Base-by-base conservation (phyloP, 148 eudicot genomes). In the Vaccinium corymbosum region DNA sequence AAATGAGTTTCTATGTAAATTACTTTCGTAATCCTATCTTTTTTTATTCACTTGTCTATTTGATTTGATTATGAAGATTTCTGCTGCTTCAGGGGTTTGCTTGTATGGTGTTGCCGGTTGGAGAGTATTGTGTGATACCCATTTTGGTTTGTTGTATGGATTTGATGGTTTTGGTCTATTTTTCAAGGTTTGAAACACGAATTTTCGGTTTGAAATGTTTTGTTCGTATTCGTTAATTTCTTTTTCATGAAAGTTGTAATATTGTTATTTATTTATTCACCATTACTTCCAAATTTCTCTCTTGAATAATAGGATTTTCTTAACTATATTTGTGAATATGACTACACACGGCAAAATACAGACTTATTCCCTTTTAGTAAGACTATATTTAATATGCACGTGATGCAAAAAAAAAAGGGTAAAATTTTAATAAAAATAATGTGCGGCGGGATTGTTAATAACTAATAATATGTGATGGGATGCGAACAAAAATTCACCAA, bases 1-100 rank as follows among this genome's bases (percentile, higher is more conserved):
- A 13, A 29, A 42, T 38, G 25, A 57, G n/a, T 80, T 59, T 79
- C 73, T 66, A 12, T 80, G 82, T 80, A 80, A 80, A 80, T 80
- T 61, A 19, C 53, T 80, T 10, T 61, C 46, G 20, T 15, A 11
- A 59, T 32, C n/a, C 51, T 6, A 4, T 80, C 53, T 38, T 55
- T 16, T 59, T 6, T 29, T 10, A 32, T 59, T 59, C 6, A 29
- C 20, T 80, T 61, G 4, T 32, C 11, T 27, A 27, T 27, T 27
- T 27, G 27, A 59, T 42, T 80, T 32, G 35, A 79, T 35, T 79
- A 9, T 35, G 49, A 10, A 79, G 81, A 11, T 56, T 20, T 79
- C 25, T 57, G 68, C 25, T 57, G 68, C 27, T 79, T 79, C 68
- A 17, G 50, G 57, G 68, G 72, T 61, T 80, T 80, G 82, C 52